Conservation (phyloP, 495 filamentous ascomycete species). For the Penicillium daleae region DNA sequence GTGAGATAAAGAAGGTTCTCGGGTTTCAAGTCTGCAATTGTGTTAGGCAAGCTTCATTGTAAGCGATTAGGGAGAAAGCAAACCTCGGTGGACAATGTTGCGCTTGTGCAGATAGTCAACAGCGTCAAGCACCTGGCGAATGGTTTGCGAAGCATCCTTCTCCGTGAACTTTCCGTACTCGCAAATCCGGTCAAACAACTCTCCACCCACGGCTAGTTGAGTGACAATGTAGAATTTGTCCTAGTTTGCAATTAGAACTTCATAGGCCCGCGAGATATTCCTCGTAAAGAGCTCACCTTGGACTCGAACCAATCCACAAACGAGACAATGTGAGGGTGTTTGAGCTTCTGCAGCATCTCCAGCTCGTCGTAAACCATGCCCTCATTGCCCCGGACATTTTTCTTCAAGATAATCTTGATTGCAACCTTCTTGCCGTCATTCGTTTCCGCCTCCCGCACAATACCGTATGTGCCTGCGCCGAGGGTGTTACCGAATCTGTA, state of each 20-base stretch:
- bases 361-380: constrained; percentile 98
- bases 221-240: constrained; percentile 99
- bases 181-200: constrained; percentile 98
- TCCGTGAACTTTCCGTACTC: constrained; percentile 98
- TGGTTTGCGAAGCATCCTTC: constrained; percentile 96
- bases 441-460: constrained; percentile 89
- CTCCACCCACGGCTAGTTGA: constrained; percentile 92
- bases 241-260: constrained; percentile 48
- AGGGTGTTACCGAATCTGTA: constrained; percentile 93
- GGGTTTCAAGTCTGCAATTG: constrained; percentile 84
- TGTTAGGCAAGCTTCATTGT: constrained; percentile 13
- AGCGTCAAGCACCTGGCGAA: constrained; percentile 91
- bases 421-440: constrained; percentile 83
- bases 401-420: constrained; percentile 99
- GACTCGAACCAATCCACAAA: constrained; percentile 99
- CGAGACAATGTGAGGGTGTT: constrained; percentile 95
- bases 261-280: background rate
- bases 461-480: constrained; percentile 97
- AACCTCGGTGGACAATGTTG: constrained; percentile 96
- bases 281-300: constrained; percentile 48
- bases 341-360: constrained; percentile 82
- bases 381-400: constrained; percentile 97
- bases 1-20: constrained; percentile 97
- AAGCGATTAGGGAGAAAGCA: constrained; percentile 16
- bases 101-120: constrained; percentile 94